phyloP scores from a whole-genome alignment of 176 grass and related monocot genomes.

The barley (Hordeum vulgare) region DNA sequence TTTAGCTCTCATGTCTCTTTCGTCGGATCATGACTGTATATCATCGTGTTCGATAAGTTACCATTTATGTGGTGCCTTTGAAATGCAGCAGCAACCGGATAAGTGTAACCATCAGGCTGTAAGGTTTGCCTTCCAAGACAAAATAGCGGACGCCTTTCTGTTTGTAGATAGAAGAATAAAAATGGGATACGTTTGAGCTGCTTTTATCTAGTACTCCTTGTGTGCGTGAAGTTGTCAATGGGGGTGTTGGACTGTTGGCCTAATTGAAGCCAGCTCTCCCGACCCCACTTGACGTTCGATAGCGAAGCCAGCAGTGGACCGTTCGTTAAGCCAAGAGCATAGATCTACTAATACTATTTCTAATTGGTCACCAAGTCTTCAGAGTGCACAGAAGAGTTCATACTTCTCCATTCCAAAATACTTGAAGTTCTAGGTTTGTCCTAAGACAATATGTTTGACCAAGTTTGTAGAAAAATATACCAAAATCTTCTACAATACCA shows the following conservation, averaged over 20 bases:
- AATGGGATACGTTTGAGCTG: neutral
- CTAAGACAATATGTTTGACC: no score
- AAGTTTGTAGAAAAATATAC: no score
- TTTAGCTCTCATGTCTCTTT: slow-evolving; percentile 17
- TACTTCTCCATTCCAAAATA: neutral
- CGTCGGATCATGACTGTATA: slow-evolving; percentile 28
- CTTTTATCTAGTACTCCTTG: neutral
- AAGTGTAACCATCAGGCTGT: slow-evolving; percentile 21
- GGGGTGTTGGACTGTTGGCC: neutral
- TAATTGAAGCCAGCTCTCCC: neutral
- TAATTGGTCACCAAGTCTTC: neutral
- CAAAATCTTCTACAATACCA: no score
- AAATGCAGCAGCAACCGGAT: slow-evolving; percentile 23
- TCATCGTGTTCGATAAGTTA: slow-evolving; percentile 27
- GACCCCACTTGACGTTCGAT: neutral
- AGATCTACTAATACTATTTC: neutral
- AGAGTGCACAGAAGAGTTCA: neutral
- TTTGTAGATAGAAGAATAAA: neutral
- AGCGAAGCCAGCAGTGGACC: neutral
- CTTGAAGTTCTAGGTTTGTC: no score
- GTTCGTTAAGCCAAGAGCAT: neutral
- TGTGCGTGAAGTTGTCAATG: neutral
- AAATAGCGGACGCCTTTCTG: neutral
- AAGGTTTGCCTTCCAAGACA: neutral
- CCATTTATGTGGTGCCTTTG: neutral